phyloP scores from a whole-genome alignment of 139 green algal species.

The Coelastrella sp. region DNA sequence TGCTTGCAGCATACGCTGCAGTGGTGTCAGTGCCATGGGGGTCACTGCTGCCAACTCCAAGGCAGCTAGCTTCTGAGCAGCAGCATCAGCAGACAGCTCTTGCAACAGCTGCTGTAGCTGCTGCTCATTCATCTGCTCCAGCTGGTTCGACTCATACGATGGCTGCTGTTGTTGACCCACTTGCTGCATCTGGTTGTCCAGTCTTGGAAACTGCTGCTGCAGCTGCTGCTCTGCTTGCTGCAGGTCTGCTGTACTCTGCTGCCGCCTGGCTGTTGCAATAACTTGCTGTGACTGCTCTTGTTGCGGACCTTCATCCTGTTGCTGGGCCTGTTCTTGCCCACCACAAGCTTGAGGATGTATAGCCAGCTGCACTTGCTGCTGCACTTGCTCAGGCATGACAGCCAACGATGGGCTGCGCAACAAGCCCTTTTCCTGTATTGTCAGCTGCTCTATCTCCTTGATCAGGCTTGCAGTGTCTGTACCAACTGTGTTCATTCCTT shows the following conservation, averaged over 20 bases:
- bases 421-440: conserved; percentile 12
- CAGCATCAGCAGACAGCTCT: background rate
- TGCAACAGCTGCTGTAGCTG: conserved; percentile 16
- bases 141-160: background rate
- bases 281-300: background rate
- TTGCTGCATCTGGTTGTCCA: background rate
- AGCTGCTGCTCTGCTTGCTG: background rate
- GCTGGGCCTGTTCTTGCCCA: background rate
- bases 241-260: background rate
- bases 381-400: background rate
- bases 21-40: conserved; percentile 48
- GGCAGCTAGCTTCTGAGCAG: conserved; percentile 3
- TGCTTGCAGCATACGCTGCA: conserved; percentile 78
- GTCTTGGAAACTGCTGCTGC: background rate
- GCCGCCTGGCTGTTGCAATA: background rate
- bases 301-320: too few species aligned
- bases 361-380: background rate
- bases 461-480: too few species aligned
- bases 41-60: background rate
- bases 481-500: too few species aligned
- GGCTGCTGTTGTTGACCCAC: background rate
- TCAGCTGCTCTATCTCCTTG: conserved; percentile 29
- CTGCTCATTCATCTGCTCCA: background rate
- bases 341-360: background rate
- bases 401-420: background rate